Evolutionary conservation across 225 moss, liverwort and hornwort species (phyloP), one percentile per base, ranked within the genome.

Genomic region (Climacium dendroides): DNA sequence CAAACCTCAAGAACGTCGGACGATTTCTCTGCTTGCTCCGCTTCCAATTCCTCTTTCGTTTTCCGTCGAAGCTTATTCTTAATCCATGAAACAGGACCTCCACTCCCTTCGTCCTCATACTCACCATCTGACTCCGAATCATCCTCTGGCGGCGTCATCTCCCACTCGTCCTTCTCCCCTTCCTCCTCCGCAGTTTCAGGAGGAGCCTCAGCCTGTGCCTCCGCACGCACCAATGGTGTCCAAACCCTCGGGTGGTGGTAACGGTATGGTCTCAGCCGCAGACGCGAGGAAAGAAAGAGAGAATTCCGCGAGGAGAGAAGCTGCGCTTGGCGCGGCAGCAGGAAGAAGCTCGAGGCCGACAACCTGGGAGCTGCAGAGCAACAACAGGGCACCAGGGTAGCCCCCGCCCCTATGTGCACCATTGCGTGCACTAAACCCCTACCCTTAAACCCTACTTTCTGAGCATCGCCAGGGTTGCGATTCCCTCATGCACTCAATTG

Each of bases 11-110:
- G 29, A 87, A 90, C 39, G 85, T 89, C 89, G 5, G 71, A 7
- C 17, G 79, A 76, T 71, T 90, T 91, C 45, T 57, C 35, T 8
- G 76, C 81, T 19, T 80, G 90, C 65, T 94, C 94, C 69, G 78
- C 89, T 77, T 94, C 91, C 85, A 93, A 86, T 85, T 92, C 94
- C 84, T 94, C 94, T 83, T 91, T 90, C 74, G 92, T 79, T 89
- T 91, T 94, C 39, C 87, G 78, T 45, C 91, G 90, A 64, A 94
- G 66, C 60, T 85, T 90, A 54, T 93, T 81, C 74, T 89, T 91
- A 26, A 94, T 47, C 94, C 94, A 93, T 25, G 90, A 69, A 77
- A 91, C 25, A 2, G 85, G 83, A 71, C 89, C 89, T 29, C 22
- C 25, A 24, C 85, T 87, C 62, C 61, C 74, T 25, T 76, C 85